Evolutionary conservation across 2,329 filamentous ascomycete species (phyloP).

Genomic region (Elsinoe ampelina): DNA sequence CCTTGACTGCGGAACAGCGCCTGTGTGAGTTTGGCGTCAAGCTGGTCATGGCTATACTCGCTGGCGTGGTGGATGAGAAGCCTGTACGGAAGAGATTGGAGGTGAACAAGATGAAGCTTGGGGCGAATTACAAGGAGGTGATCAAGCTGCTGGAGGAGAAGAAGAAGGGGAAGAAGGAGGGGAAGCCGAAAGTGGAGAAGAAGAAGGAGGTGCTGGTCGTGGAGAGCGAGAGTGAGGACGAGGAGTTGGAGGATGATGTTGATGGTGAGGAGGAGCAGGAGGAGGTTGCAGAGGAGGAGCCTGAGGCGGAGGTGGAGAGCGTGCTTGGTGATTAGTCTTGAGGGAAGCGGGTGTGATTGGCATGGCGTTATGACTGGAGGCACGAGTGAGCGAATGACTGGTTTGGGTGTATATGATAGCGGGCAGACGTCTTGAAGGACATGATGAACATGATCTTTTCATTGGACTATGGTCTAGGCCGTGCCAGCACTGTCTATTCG

Average conservation of each 20-base stretch:
- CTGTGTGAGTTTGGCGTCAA: conserved; percentile 81
- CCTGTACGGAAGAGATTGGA: conserved; percentile 62
- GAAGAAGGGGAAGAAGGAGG: conserved; percentile 36
- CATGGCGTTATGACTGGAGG: not conserved
- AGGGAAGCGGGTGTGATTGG: not conserved
- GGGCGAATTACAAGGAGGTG: conserved; percentile 77
- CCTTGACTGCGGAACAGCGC: conserved; percentile 71
- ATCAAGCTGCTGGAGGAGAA: conserved; percentile 68
- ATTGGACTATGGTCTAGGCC: not conserved
- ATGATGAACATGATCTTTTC: not conserved
- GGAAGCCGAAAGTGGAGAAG: conserved; percentile 27
- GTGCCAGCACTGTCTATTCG: too few relatives aligned
- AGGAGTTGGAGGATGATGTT: conserved; percentile 13
- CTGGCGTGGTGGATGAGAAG: conserved; percentile 60
- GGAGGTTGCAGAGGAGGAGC: conserved; percentile 21
- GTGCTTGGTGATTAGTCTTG: conserved; percentile 14
- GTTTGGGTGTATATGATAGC: conserved; percentile 2
- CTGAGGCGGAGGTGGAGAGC: conserved; percentile 18
- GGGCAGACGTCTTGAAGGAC: not conserved
- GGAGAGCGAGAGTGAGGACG: conserved; percentile 17
- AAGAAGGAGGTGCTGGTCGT: conserved; percentile 18
- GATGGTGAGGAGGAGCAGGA: conserved; percentile 15
- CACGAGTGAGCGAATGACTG: not conserved
- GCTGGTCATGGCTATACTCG: conserved; percentile 70
- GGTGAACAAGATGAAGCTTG: conserved; percentile 71